Percentiles rank a stretch among this genome's conserved stretches.
Conservation (phyloP, 169 alveolate species). For the Cystoisospora suis region DNA sequence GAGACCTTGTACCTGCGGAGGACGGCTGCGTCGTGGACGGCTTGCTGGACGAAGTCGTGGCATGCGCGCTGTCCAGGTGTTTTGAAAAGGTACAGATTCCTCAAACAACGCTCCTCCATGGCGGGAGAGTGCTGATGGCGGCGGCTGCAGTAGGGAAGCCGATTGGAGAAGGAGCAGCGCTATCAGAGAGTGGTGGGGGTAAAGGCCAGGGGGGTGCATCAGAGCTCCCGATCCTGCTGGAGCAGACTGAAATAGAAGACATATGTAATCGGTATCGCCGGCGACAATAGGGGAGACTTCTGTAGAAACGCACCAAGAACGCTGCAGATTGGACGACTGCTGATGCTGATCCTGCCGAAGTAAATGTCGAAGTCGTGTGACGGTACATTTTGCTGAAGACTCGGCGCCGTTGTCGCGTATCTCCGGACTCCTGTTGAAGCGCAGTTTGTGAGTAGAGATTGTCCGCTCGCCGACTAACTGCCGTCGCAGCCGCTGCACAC, state of each 20-base stretch:
- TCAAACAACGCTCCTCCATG: background rate
- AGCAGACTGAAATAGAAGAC: background rate
- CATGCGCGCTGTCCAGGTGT: slow-evolving; percentile 35
- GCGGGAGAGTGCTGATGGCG: background rate
- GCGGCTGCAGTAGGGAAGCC: background rate
- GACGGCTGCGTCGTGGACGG: slow-evolving; percentile 70
- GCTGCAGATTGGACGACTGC: too few species aligned
- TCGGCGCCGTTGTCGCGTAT: too few species aligned
- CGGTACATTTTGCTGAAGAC: too few species aligned
- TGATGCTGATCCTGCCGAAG: too few species aligned
- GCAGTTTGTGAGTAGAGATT: too few species aligned
- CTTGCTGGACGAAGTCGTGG: slow-evolving; percentile 66
- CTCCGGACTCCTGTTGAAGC: too few species aligned
- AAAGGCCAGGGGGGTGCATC: background rate
- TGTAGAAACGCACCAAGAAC: background rate
- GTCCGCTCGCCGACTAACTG: too few species aligned
- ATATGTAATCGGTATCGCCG: slow-evolving; percentile 7
- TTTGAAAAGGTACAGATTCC: background rate
- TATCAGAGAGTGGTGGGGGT: too few species aligned
- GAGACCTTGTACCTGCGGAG: slow-evolving; percentile 65
- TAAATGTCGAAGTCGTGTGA: too few species aligned
- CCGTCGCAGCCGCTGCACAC: too few species aligned
- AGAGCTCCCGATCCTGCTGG: background rate
- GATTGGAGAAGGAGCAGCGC: background rate
- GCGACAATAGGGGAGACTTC: background rate